Evolutionary conservation across 352 stramenopile genomes (phyloP), one percentile per base, ranked within the genome.

Genomic region (Blastocystis hominis): DNA sequence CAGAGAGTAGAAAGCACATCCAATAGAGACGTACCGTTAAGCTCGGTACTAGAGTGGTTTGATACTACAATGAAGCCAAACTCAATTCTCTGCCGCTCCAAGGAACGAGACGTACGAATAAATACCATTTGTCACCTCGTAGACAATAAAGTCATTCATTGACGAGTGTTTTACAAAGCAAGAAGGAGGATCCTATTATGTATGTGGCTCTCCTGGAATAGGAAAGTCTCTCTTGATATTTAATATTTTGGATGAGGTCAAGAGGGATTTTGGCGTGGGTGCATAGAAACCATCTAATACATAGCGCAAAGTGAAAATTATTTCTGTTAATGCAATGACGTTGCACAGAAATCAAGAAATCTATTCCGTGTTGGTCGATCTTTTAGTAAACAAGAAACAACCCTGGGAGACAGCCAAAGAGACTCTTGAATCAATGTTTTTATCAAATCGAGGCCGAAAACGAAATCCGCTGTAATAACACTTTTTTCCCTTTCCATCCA

Each of bases 181-280:
- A 42, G 63, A 64, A n/a, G 70, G 70, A 80, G 70, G 70, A 13
- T 80, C 70, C 6, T 46, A 61, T 24, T 80, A 80, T 64, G 36
- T 80, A 63, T 80, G 70, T 42, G 70, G 70, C 44, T 80, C 70
- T n/a, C 70, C 70, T 64, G 70, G 70, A 80, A 80, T 80, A 10
- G 70, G 70, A 15, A 80, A 80, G 44, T 80, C 70, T 0, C 44
- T 80, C 36, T 30, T 80, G 30, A 64, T 80, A 42, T 36, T 40
- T 15, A 80, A 80, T 30, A 44, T 80, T 47, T 80, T 80, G 44
- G 24, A 62, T 36, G 70, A 62, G 63, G 36, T 63, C 30, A 80
- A 80, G 70, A 1, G 30, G 36, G 10, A 64, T 47, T 30, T 42
- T 42, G 50, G 50, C 10, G 50, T 61, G 36, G 20, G 46, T 42